phyloP scores from a whole-genome alignment of 2,329 filamentous ascomycete species.

The Colletotrichum simmondsii region DNA sequence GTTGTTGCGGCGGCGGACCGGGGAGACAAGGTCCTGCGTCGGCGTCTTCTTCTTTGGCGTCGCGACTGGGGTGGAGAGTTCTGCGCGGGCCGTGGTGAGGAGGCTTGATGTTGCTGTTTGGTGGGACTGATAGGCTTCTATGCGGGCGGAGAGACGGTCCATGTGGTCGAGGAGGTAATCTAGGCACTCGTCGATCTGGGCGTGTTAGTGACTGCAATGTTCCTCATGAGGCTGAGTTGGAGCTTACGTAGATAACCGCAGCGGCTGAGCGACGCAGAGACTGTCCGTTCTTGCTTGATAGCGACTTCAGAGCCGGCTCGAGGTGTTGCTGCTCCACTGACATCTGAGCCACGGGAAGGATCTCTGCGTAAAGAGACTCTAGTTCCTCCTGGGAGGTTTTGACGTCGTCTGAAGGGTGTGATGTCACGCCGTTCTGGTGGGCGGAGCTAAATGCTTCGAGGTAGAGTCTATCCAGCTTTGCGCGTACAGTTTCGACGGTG shows the following conservation, averaged over 20 bases:
- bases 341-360: constrained; percentile 77
- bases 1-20: constrained; percentile 41
- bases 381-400: constrained; percentile 70
- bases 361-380: constrained; percentile 76
- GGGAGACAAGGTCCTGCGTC: constrained; percentile 45
- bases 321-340: constrained; percentile 75
- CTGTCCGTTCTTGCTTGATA: constrained; percentile 55
- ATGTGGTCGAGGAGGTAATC: constrained; percentile 62
- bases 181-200: constrained; percentile 63
- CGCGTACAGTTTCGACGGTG: constrained; percentile 65
- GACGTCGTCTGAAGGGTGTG: constrained; percentile 44
- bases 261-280: constrained; percentile 56
- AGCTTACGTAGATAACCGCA: constrained; percentile 63
- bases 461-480: constrained; percentile 66
- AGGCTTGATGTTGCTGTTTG: constrained; percentile 52
- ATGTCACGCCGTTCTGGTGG: constrained; percentile 45
- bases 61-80: constrained; percentile 47
- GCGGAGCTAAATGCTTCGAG: constrained; percentile 55
- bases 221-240: neutral
- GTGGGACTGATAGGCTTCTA: constrained; percentile 59
- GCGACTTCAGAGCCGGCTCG: constrained; percentile 64
- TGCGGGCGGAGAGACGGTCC: constrained; percentile 51
- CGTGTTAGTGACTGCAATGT: constrained; percentile 36
- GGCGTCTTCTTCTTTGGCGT: constrained; percentile 37
- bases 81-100: constrained; percentile 54